phyloP scores from a whole-genome alignment of 768 basidiomycete genomes.

The Hemileccinum rubropunctum region DNA sequence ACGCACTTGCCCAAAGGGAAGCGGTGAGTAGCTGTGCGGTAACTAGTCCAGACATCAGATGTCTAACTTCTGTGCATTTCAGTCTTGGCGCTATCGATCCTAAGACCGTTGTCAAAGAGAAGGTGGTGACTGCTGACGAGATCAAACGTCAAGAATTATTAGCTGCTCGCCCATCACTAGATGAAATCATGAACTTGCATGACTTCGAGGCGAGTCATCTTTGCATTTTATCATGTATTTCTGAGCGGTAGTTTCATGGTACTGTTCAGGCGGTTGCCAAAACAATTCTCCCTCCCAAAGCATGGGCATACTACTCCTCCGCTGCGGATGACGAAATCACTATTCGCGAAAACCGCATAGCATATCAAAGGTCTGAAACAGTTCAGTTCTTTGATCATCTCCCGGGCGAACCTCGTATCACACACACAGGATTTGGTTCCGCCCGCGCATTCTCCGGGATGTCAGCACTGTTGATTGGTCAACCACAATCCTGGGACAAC shows the following conservation, averaged over 20 bases:
- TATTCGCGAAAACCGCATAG: conserved; percentile 79
- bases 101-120: conserved; percentile 58
- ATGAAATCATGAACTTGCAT: conserved; percentile 82
- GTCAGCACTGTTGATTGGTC: conserved; percentile 82
- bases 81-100: conserved; percentile 71
- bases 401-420: not conserved
- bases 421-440: conserved; percentile 73
- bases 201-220: conserved; percentile 75
- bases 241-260: not conserved
- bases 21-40: conserved; percentile 47
- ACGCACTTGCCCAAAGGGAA: conserved; percentile 80
- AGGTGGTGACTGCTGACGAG: conserved; percentile 65
- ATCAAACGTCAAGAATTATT: conserved; percentile 61
- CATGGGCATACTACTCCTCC: conserved; percentile 93
- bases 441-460: conserved; percentile 78
- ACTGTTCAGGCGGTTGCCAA: conserved; percentile 67
- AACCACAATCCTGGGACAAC: conserved; percentile 75
- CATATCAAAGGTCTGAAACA: conserved; percentile 69
- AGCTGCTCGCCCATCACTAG: conserved; percentile 61
- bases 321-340: conserved; percentile 94
- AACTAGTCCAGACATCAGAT: not conserved
- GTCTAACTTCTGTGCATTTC: not conserved
- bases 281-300: conserved; percentile 73
- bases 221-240: not conserved
- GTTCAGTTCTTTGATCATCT: not conserved